phyloP scores from a whole-genome alignment of 2,329 filamentous ascomycete genomes.

The Trichoderma lentiforme region DNA sequence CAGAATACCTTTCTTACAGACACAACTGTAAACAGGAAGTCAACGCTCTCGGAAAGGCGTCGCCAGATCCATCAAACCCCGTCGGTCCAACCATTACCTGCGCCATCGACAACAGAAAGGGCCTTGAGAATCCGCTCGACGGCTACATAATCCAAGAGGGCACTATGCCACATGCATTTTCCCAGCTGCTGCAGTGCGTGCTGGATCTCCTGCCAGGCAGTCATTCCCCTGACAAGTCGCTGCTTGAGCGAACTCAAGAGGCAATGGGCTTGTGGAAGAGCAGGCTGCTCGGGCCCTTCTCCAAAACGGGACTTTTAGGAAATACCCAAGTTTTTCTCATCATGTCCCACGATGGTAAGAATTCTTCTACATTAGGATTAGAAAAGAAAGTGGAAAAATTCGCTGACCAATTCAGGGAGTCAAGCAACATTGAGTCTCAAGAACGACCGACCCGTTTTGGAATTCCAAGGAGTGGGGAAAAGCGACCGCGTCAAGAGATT shows the following conservation, averaged over 20 bases:
- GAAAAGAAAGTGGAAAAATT: not conserved
- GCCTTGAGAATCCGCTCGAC: constrained; percentile 50
- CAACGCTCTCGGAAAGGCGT: constrained; percentile 53
- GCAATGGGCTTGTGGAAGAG: constrained; percentile 36
- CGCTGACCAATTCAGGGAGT: constrained; percentile 38
- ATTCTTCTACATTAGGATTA: accelerated
- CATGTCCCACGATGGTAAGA: constrained; percentile 62
- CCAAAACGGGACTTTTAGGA: constrained; percentile 52
- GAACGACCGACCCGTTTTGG: constrained; percentile 56
- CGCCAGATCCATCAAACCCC: constrained; percentile 49
- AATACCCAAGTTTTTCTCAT: constrained; percentile 62
- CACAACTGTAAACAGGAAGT: constrained; percentile 58
- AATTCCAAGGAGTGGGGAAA: constrained; percentile 57
- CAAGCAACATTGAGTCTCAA: constrained; percentile 58
- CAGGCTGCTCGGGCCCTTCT: constrained; percentile 58
- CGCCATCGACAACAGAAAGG: constrained; percentile 56
- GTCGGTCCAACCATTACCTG: constrained; percentile 62
- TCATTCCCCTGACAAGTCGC: not conserved
- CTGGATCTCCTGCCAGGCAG: constrained; percentile 48
- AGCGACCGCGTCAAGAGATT: constrained; percentile 53
- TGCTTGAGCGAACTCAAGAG: constrained; percentile 15
- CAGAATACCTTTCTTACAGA: constrained; percentile 27
- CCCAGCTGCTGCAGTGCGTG: constrained; percentile 54
- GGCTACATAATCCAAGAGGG: constrained; percentile 65
- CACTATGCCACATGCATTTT: constrained; percentile 55